These are phyloP conservation scores for Acacia concinna DNA, from an alignment of 331 rosid genomes.

Conservation along the genomic window DNA sequence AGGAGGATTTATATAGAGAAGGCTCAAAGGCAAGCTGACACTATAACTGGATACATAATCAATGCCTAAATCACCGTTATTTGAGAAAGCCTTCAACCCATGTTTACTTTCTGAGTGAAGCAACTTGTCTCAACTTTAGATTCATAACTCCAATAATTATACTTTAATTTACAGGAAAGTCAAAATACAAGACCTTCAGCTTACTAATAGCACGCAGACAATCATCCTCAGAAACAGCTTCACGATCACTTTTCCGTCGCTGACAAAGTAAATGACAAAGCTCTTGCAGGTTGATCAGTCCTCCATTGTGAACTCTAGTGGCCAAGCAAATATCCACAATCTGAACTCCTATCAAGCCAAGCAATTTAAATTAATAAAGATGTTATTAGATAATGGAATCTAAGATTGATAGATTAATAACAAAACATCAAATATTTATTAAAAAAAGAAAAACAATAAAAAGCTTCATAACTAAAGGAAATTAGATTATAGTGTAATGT, in stretches of 20 bases:
- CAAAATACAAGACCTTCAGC: slow-evolving; percentile 69
- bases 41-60: neutral
- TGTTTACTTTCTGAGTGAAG: neutral
- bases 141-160: slow-evolving; percentile 9
- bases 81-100: neutral
- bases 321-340: slow-evolving; percentile 94
- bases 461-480: neutral
- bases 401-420: slow-evolving; percentile 19
- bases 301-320: slow-evolving; percentile 89
- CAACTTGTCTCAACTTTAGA: neutral
- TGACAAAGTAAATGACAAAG: slow-evolving; percentile 76
- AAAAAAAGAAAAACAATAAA: slow-evolving; percentile 7
- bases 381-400: slow-evolving; percentile 2
- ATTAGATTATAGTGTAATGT: slow-evolving; percentile 6
- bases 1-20: neutral
- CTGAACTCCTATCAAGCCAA: slow-evolving; percentile 88
- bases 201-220: slow-evolving; percentile 92
- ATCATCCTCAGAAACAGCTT: slow-evolving; percentile 92
- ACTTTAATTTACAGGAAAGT: slow-evolving; percentile 1
- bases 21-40: neutral
- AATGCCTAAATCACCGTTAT: neutral
- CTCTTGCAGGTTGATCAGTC: slow-evolving; percentile 81
- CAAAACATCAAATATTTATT: neutral
- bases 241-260: slow-evolving; percentile 79
- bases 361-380: slow-evolving; percentile 33